A percentile compares a stretch with the other conserved stretches of the same genome.
phyloP scores from a whole-genome alignment of 1,284 basidiomycete genomes.

The Cutaneotrichosporon curvatum region DNA sequence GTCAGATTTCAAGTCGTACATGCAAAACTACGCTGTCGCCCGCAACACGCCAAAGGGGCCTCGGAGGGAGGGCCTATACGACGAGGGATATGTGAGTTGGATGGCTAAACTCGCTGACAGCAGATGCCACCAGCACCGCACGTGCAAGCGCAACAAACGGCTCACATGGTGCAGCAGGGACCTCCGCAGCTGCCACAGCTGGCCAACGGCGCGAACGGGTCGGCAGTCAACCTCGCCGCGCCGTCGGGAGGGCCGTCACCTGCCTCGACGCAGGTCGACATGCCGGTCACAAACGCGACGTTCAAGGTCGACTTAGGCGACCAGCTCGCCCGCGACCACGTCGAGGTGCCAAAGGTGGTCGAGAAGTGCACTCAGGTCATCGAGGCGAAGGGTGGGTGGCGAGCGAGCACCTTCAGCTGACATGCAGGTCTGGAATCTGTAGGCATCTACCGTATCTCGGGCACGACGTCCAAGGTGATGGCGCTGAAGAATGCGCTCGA shows the following conservation, averaged over 20 bases:
- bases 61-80: slow-evolving; percentile 69
- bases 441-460: slow-evolving; percentile 90
- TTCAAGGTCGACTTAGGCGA: slow-evolving; percentile 88
- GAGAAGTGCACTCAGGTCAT: slow-evolving; percentile 86
- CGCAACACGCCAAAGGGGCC: slow-evolving; percentile 64
- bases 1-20: slow-evolving; percentile 88
- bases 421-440: slow-evolving; percentile 61
- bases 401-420: not conserved
- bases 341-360: slow-evolving; percentile 81
- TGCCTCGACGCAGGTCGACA: slow-evolving; percentile 3
- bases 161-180: not conserved
- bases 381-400: slow-evolving; percentile 63
- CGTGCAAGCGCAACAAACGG: slow-evolving; percentile 5
- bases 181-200: slow-evolving; percentile 2
- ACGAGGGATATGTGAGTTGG: slow-evolving; percentile 68
- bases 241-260: not conserved
- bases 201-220: slow-evolving; percentile 9
- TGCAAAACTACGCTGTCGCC: slow-evolving; percentile 89
- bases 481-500: slow-evolving; percentile 79
- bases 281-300: slow-evolving; percentile 50
- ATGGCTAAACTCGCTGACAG: not conserved
- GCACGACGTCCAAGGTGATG: slow-evolving; percentile 80
- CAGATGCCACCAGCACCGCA: slow-evolving; percentile 12
- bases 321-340: slow-evolving; percentile 81
- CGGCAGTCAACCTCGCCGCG: not conserved